Base-by-base conservation (phyloP, 2,329 filamentous ascomycete genomes). In the Aspergillus udagawae region DNA sequence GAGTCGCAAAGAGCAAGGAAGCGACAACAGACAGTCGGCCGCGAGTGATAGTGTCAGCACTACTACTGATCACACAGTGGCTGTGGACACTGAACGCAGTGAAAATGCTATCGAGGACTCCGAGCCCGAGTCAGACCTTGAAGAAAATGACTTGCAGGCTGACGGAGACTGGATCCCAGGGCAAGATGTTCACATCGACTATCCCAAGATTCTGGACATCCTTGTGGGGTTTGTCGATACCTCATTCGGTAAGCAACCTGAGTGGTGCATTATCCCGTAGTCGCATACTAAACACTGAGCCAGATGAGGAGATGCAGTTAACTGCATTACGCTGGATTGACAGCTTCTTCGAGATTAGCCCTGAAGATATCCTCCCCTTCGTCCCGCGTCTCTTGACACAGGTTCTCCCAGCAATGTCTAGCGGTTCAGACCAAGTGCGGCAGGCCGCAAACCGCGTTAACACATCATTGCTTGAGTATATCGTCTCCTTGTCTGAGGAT, bases 141-240 rank as follows among this genome's bases (percentile, higher is more conserved):
- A 86, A 27, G 82, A 83, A 14, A 80, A 81, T 23, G 76, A 75
- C 20, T 77, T 81, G 17, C 86, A 85, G 60, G 86, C 84, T 48
- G 92, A 96, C 65, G 92, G 92, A 59, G 94, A 97, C 70, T 99
- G 93, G 92, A 88, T 97, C 49, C 95, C 95, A 0, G 94, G 95
- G 1, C 94, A 99, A 75, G 94, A 99, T 73, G 92, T 97, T 7
- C 89, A 95, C 58, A 90, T 99, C 60, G 93, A 97, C 73, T 91
- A 96, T 74, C 87, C 90, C 59, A 91, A 89, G 63, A 96, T 99
- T 38, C 78, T 99, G 50, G 90, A 95, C 65, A 99, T 97, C 54
- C 77, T 99, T 45, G 92, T 96, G 2, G 87, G 88, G 12, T 97
- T 94, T 61, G 82, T 99, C 48, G 90, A 96, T 66, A 90, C 91